Evolutionary conservation across 2,329 filamentous ascomycete species (phyloP).

Genomic region (Cladorrhinum sp.): DNA sequence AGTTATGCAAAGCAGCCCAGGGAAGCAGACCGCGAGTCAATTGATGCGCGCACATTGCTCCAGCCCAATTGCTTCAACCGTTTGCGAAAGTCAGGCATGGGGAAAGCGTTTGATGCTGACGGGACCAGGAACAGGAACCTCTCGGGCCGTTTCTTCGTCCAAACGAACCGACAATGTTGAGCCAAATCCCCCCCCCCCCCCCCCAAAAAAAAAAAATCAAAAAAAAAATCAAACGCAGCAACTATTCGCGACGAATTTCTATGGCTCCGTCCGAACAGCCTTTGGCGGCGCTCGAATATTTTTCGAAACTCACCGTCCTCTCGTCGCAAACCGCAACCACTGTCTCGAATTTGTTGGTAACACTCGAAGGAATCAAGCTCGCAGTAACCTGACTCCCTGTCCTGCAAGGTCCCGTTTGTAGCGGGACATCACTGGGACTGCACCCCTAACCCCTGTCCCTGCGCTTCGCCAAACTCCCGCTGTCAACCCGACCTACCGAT

Average conservation of each 20-base stretch:
- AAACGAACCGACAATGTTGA: neutral
- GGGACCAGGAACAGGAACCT: neutral
- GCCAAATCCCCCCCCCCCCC: no score
- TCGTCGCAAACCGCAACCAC: neutral
- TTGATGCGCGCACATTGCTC: neutral
- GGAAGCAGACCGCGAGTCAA: neutral
- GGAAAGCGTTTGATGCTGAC: neutral
- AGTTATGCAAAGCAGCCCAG: neutral
- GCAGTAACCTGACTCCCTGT: neutral
- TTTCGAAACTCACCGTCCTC: constrained; percentile 1
- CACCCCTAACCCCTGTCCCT: neutral
- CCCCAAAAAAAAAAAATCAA: no score
- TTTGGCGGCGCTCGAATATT: constrained; percentile 2
- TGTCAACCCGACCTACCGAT: neutral
- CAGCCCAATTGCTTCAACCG: neutral
- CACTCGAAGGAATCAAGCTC: neutral
- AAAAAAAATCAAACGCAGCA: neutral
- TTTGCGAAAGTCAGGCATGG: neutral
- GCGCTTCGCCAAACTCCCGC: neutral
- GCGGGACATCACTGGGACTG: neutral
- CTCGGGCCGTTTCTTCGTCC: neutral
- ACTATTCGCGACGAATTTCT: neutral
- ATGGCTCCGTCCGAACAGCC: neutral
- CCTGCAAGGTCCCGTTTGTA: constrained; percentile 5
- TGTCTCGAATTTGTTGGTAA: constrained; percentile 4